phyloP scores from a whole-genome alignment of 2,329 filamentous ascomycete genomes.

The Cryoendolithus antarcticus region DNA sequence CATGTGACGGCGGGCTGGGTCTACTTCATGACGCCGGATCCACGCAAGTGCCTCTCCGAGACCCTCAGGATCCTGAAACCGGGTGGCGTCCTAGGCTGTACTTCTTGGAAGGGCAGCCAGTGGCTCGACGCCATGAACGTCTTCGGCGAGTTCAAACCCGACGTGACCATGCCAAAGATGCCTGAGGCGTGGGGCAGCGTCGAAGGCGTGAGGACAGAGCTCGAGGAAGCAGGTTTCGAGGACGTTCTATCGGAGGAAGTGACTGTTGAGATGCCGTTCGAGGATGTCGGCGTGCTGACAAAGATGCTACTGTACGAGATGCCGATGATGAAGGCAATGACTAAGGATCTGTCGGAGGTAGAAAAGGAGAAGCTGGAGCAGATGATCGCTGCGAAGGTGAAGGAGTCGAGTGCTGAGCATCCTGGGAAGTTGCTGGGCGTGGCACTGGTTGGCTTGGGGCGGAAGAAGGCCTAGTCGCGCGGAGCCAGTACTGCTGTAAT shows the following conservation, averaged over 20 bases:
- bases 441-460: conserved; percentile 16
- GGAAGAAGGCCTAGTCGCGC: conserved; percentile 10
- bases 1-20: conserved; percentile 22
- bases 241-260: conserved; percentile 15
- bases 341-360: conserved; percentile 11
- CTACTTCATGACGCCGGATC: conserved; percentile 20
- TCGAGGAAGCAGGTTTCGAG: conserved; percentile 18
- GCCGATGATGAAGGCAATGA: conserved; percentile 7
- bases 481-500: background rate
- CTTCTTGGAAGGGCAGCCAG: conserved; percentile 17
- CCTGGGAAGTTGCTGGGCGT: conserved; percentile 16
- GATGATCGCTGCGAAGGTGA: conserved; percentile 10
- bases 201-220: conserved; percentile 10
- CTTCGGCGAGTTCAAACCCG: conserved; percentile 10
- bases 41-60: conserved; percentile 15
- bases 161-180: conserved; percentile 11
- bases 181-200: conserved; percentile 15
- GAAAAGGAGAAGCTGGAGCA: conserved; percentile 10
- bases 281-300: conserved; percentile 12
- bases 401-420: conserved; percentile 11
- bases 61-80: conserved; percentile 14
- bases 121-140: conserved; percentile 18
- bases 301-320: conserved; percentile 16
- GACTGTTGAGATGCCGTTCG: conserved; percentile 14
- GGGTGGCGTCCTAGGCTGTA: conserved; percentile 14